These are phyloP conservation scores for Suillus decipiens DNA, from an alignment of 768 basidiomycete species.

Conservation along the genomic window DNA sequence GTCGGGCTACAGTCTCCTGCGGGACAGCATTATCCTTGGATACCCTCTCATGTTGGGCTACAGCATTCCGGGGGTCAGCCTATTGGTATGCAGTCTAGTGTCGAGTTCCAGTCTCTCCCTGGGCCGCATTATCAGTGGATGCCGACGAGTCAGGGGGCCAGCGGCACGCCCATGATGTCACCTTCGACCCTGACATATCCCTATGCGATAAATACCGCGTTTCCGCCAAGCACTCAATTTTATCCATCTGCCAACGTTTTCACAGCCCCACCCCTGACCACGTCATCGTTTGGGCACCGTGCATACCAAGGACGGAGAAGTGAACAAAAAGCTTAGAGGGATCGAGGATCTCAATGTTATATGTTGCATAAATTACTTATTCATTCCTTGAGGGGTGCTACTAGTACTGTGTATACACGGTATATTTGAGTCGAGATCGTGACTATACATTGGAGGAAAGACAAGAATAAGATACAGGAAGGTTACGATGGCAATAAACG, in stretches of 20 bases:
- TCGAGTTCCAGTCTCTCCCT: not conserved
- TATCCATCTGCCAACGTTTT: not conserved
- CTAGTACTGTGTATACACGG: conserved; percentile 21
- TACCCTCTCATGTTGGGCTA: not conserved
- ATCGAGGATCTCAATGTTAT: not conserved
- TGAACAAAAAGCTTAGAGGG: not conserved
- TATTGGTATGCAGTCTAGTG: not conserved
- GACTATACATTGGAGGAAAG: not conserved
- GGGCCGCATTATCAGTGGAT: not conserved
- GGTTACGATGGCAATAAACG: not conserved
- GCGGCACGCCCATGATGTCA: not conserved
- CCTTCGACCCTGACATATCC: not conserved
- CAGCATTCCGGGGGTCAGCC: not conserved
- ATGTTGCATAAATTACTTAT: conserved; percentile 19
- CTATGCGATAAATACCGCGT: not conserved
- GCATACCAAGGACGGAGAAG: not conserved
- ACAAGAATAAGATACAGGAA: conserved; percentile 1
- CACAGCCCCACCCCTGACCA: not conserved
- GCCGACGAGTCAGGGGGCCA: not conserved
- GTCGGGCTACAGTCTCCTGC: not conserved
- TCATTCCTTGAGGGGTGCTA: conserved; percentile 22
- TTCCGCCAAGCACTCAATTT: not conserved
- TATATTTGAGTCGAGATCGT: conserved; percentile 27
- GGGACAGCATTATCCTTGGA: not conserved
- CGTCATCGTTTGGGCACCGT: not conserved